Conservation (phyloP, 768 basidiomycete genomes). For the Collybiopsis luxurians region DNA sequence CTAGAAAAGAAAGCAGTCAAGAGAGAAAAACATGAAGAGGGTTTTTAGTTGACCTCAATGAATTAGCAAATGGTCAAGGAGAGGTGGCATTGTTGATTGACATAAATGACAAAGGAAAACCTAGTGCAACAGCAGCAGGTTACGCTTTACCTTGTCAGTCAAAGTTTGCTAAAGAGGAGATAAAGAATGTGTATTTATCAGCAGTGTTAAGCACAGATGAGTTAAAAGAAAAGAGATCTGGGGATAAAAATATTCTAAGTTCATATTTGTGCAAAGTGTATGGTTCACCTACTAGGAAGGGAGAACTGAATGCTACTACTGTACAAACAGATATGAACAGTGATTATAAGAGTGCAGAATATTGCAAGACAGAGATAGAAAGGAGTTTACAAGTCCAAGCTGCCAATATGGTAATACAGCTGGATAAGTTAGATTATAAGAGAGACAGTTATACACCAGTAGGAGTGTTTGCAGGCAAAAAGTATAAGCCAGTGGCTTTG, state of each 20-base stretch:
- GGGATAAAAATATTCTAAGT: neutral
- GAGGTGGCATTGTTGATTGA: conserved; percentile 3
- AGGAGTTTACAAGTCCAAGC: too few species aligned
- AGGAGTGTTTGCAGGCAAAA: conserved; percentile 7
- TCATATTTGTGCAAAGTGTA: too few species aligned
- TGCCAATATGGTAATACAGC: neutral
- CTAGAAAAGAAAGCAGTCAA: neutral
- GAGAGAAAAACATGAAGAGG: neutral
- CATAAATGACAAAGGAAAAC: neutral
- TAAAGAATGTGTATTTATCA: conserved; percentile 1
- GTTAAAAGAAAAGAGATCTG: too few species aligned
- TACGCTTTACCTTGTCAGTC: neutral
- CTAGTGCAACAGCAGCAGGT: neutral
- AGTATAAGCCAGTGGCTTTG: conserved; percentile 19
- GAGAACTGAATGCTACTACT: too few species aligned
- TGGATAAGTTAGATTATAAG: neutral
- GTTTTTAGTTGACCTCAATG: conserved; percentile 7
- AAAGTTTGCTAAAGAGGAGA: neutral
- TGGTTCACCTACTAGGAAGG: neutral
- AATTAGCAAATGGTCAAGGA: conserved; percentile 10
- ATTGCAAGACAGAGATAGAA: too few species aligned
- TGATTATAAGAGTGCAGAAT: too few species aligned
- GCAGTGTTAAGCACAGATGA: neutral
- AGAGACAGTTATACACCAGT: neutral
- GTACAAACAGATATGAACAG: too few species aligned